Conservation (phyloP, 495 filamentous ascomycete species). For the Neurospora hispaniola region DNA sequence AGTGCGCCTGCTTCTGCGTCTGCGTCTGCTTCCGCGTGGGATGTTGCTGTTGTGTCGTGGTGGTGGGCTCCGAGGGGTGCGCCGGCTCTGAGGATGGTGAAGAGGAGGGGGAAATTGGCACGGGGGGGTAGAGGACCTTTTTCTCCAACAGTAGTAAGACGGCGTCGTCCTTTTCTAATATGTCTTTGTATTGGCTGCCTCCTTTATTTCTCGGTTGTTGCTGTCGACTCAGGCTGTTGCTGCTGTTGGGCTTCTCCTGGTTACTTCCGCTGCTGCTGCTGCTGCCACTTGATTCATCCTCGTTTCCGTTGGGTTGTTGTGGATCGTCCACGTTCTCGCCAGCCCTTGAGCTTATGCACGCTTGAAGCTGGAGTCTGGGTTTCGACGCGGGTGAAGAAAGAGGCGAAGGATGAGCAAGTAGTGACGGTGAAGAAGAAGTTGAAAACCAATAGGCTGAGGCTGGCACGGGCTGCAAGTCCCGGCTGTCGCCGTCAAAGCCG, state of each 20-base stretch:
- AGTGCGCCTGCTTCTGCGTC: not conserved
- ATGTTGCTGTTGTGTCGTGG: not conserved
- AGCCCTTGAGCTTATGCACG: not conserved
- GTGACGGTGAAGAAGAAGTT: not conserved
- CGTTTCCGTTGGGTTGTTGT: not conserved
- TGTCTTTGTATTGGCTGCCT: not conserved
- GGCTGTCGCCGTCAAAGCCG: not conserved
- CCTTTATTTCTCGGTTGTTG: not conserved
- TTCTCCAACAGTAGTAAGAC: not conserved
- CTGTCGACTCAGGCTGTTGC: not conserved
- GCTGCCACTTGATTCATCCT: not conserved
- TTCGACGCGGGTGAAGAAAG: not conserved
- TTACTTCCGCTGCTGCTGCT: not conserved
- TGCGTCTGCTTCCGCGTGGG: not conserved
- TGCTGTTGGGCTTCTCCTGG: not conserved
- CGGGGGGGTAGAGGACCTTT: not conserved
- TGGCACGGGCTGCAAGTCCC: not conserved
- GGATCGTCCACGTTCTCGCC: not conserved
- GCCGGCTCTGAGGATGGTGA: not conserved
- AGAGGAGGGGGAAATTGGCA: not conserved
- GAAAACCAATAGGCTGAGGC: not conserved
- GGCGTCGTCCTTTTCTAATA: not conserved
- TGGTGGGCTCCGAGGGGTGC: not conserved
- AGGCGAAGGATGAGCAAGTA: not conserved
- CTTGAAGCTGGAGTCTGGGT: not conserved